phyloP scores from a whole-genome alignment of 164 flowering plant genomes.

The Stephania yunnanensis region DNA sequence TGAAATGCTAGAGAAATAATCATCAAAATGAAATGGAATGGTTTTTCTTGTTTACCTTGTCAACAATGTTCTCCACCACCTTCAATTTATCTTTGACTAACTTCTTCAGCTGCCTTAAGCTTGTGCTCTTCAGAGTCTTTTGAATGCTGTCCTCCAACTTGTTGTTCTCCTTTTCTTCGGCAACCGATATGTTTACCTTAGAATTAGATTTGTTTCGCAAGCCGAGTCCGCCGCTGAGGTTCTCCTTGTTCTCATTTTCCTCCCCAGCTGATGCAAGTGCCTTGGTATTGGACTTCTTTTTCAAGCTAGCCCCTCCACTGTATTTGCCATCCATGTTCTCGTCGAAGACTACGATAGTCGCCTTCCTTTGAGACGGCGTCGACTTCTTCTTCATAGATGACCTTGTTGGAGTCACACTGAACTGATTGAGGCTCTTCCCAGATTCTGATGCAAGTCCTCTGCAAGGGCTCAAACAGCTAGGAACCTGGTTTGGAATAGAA shows the following conservation, averaged over 20 bases:
- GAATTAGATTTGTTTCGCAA: neutral
- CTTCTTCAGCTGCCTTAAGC: conserved; percentile 40
- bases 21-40: neutral
- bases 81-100: conserved; percentile 24
- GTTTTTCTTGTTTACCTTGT: conserved; percentile 20
- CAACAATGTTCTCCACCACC: neutral
- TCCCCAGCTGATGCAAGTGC: neutral
- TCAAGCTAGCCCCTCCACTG: conserved; percentile 9
- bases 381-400: conserved; percentile 15
- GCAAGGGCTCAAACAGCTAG: neutral
- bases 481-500: neutral
- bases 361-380: conserved; percentile 9
- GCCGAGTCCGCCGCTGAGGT: neutral
- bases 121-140: conserved; percentile 6
- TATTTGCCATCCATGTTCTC: conserved; percentile 30
- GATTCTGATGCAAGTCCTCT: conserved; percentile 1
- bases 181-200: neutral
- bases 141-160: conserved; percentile 3
- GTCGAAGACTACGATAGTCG: conserved; percentile 8
- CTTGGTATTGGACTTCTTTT: neutral
- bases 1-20: too few species aligned
- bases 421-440: neutral
- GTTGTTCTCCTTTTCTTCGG: conserved; percentile 13
- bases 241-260: conserved; percentile 11
- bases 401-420: conserved; percentile 15